Base-by-base conservation (phyloP, 768 basidiomycete genomes). In the Lactarius vividus region DNA sequence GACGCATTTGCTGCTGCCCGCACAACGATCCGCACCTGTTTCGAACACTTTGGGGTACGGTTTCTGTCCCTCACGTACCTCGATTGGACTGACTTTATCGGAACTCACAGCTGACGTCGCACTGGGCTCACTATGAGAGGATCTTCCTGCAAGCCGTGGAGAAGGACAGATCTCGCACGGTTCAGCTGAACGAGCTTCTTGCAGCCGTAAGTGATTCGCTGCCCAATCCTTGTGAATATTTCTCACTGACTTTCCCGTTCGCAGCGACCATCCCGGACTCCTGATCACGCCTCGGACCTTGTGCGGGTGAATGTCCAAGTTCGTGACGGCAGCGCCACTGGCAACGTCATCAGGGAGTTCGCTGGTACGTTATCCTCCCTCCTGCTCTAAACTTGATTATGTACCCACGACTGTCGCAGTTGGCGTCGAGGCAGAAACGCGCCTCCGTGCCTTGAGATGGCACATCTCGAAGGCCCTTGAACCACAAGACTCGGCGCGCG, bases 401-500 rank as follows among this genome's bases (percentile, higher is more conserved):
- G 33, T n/a, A 11, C 40, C 20, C 8, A 49, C 46, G 6, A 49
- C 23, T 49, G 23, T 26, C 42, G 9, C 39, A 67, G 66, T 67
- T 58, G 52, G 57, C 10, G 57, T 31, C 39, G 66, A 67, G 29
- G 61, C 57, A 8, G 66, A 59, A 59, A 67, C 66, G 1, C 66
- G 66, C 52, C 61, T 67, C 35, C 66, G 66, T 49, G 66, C 66
- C 1, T 39, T 67, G 52, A 56, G 66, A n/a, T 67, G 66, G 66
- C 62, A 67, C 49, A 67, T 67, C 33, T 67, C 66, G n/a, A 67
- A 55, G 35, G 49, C 52, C 6, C 40, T 67, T n/a, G 62, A 20
- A 18, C 61, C 61, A 39, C 61, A 63, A 49, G 61, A 59, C 18
- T 67, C 66, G 2, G 42, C 66, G 7, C 66, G 66, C 18, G 52